A percentile compares a stretch with the other conserved stretches of the same genome.
Conservation (phyloP, 345 rosid species). For the Arabis alpina region DNA sequence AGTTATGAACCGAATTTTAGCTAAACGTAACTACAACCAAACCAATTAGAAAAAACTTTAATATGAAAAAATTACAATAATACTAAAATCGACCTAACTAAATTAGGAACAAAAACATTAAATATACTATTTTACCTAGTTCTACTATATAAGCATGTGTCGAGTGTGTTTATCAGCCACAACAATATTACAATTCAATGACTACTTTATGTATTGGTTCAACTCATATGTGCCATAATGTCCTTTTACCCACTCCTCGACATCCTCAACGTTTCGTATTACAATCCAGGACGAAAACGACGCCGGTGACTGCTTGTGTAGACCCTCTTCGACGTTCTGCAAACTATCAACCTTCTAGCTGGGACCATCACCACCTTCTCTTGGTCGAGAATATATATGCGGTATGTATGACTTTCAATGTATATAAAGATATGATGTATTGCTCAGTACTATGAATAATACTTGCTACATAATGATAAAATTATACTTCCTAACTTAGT, state of each 20-base stretch:
- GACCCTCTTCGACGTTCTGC: constrained; percentile 30
- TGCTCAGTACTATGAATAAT: too few species aligned
- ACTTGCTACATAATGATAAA: too few species aligned
- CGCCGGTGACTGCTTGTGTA: background rate
- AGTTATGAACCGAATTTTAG: too few species aligned
- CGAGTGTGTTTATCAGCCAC: background rate
- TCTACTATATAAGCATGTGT: too few species aligned
- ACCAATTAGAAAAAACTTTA: too few species aligned
- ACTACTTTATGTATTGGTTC: constrained; percentile 3
- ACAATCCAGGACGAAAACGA: constrained; percentile 12
- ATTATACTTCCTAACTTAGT: too few species aligned
- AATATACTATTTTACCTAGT: too few species aligned
- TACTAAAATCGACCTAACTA: too few species aligned
- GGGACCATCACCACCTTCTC: constrained; percentile 32
- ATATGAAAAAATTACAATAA: too few species aligned
- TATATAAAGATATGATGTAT: too few species aligned
- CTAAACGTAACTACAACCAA: too few species aligned
- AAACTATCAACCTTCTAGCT: constrained; percentile 36
- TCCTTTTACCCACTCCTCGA: background rate
- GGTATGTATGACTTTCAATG: background rate
- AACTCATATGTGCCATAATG: background rate
- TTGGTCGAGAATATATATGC: constrained; percentile 19
- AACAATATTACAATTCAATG: background rate
- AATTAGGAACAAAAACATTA: too few species aligned
- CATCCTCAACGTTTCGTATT: constrained; percentile 2